Conservation (phyloP, 2,329 filamentous ascomycete genomes). For the Botryotinia calthae region DNA sequence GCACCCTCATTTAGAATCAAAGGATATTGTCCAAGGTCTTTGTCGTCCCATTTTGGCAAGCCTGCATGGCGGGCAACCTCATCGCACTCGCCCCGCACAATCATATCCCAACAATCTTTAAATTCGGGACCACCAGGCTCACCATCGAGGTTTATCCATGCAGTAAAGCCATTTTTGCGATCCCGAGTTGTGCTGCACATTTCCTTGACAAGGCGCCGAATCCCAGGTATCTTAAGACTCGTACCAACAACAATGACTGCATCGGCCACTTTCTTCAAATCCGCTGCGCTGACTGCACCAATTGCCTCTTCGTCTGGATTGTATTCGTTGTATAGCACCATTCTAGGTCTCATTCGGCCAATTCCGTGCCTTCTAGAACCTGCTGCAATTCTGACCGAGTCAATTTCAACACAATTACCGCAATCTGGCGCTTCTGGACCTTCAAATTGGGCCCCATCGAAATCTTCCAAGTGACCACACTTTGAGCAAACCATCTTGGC, state of each 20-base stretch:
- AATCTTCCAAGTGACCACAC: constrained; percentile 72
- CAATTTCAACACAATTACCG: constrained; percentile 67
- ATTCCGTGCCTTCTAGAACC: constrained; percentile 93
- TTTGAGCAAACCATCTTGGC: constrained; percentile 98
- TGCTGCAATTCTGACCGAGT: constrained; percentile 71
- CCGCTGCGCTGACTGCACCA: constrained; percentile 81
- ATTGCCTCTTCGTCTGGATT: constrained; percentile 97
- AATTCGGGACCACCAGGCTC: constrained; percentile 81
- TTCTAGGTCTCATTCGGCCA: constrained; percentile 82
- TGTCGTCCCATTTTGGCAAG: constrained; percentile 58
- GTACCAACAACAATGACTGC: constrained; percentile 94
- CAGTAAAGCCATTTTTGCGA: constrained; percentile 77
- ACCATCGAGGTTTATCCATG: constrained; percentile 91
- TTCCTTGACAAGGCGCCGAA: constrained; percentile 83
- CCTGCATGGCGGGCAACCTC: constrained; percentile 74
- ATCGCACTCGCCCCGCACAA: constrained; percentile 85
- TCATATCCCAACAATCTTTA: constrained; percentile 88
- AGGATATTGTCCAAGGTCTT: constrained; percentile 51
- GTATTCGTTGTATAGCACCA: constrained; percentile 96
- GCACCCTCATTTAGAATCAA: constrained; percentile 44
- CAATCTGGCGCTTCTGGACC: constrained; percentile 83
- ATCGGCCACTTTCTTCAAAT: constrained; percentile 82
- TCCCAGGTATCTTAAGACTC: constrained; percentile 90
- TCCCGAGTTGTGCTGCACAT: constrained; percentile 84
- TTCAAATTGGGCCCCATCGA: constrained; percentile 76